A percentile compares a stretch with the other conserved stretches of the same genome.
Conservation (phyloP, 2,329 filamentous ascomycete species). For the Calonectria hongkongensis region DNA sequence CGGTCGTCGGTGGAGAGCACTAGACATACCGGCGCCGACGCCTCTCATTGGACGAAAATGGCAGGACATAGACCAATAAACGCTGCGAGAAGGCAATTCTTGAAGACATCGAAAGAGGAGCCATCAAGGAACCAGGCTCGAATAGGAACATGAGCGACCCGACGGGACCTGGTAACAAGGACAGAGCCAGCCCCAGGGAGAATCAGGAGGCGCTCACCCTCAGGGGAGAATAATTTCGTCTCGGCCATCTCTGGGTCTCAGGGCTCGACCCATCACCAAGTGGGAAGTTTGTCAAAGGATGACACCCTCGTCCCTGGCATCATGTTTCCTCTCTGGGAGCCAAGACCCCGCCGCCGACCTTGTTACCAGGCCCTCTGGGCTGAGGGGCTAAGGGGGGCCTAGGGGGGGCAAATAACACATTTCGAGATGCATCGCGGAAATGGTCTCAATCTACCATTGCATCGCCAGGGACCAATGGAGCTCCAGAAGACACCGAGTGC, state of each 20-base stretch:
- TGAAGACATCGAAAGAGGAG: conserved; percentile 39
- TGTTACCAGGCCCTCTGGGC: conserved; percentile 24
- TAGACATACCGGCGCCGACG: conserved; percentile 39
- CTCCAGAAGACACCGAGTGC: conserved; percentile 34
- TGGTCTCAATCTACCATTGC: conserved; percentile 50
- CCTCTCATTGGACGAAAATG: conserved; percentile 50
- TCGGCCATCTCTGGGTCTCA: conserved; percentile 41
- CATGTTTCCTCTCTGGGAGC: conserved; percentile 40
- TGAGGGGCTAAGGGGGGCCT: conserved; percentile 6
- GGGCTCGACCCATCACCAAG: conserved; percentile 46
- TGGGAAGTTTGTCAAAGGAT: conserved; percentile 36
- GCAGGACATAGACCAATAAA: conserved; percentile 44
- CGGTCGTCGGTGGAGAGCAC: conserved; percentile 50
- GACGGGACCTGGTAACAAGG: conserved; percentile 41
- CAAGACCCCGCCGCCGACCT: conserved; percentile 24
- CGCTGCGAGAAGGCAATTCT: conserved; percentile 42
- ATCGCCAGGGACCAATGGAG: conserved; percentile 49
- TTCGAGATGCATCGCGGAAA: conserved; percentile 47
- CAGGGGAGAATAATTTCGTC: conserved; percentile 42
- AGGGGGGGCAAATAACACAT: conserved; percentile 29
- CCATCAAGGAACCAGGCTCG: conserved; percentile 50
- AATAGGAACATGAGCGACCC: conserved; percentile 54
- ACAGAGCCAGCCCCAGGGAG: conserved; percentile 31
- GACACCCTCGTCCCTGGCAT: conserved; percentile 43
- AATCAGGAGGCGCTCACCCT: conserved; percentile 48